phyloP scores from a whole-genome alignment of 495 filamentous ascomycete species.

The Recurvomyces mirabilis region DNA sequence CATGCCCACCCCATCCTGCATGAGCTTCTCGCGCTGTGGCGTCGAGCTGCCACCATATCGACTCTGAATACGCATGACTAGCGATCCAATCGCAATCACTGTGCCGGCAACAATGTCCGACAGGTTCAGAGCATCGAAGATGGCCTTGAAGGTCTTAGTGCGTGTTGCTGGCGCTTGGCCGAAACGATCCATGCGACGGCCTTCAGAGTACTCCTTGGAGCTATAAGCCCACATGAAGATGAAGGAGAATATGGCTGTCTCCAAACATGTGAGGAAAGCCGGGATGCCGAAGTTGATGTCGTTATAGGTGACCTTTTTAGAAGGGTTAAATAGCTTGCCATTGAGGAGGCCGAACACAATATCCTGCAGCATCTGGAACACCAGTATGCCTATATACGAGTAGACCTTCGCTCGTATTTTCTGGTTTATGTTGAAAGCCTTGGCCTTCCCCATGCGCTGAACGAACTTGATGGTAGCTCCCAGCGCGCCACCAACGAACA shows the following conservation, averaged over 20 bases:
- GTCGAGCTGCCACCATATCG: constrained; percentile 2
- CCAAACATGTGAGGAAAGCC: constrained; percentile 13
- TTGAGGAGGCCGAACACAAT: constrained; percentile 14
- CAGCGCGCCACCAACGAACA: constrained; percentile 15
- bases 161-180: constrained; percentile 8
- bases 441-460: constrained; percentile 2
- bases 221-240: constrained; percentile 16
- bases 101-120: constrained; percentile 11
- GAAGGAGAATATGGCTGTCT: constrained; percentile 12
- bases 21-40: constrained; percentile 1
- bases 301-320: constrained; percentile 11
- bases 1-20: constrained; percentile 2
- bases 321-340: constrained; percentile 13
- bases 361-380: constrained; percentile 14
- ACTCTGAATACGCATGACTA: constrained; percentile 8
- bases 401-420: constrained; percentile 6
- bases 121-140: constrained; percentile 16
- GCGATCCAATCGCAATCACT: constrained; percentile 4
- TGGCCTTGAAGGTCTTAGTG: constrained; percentile 7
- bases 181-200: constrained; percentile 3
- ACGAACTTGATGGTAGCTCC: constrained; percentile 12
- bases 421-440: constrained; percentile 4
- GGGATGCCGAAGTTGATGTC: constrained; percentile 20
- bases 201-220: constrained; percentile 8
- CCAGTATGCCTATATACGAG: constrained; percentile 10